Conservation (phyloP, 2,329 filamentous ascomycete genomes). For the Didymella pomorum region DNA sequence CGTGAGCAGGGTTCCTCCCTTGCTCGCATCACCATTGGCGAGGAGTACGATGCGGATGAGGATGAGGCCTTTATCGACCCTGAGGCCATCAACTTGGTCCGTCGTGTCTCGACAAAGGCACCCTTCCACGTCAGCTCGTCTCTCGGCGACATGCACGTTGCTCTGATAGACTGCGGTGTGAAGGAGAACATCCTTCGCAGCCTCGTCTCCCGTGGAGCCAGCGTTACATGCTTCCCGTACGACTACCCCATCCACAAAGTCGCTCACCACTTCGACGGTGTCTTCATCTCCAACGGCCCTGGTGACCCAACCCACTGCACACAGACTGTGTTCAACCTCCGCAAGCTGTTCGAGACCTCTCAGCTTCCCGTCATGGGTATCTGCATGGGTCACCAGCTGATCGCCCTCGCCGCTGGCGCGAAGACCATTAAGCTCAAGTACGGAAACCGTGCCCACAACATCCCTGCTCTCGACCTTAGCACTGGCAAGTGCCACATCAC, state of each 20-base stretch:
- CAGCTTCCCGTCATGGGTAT: conserved; percentile 96
- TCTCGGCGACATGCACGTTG: conserved; percentile 85
- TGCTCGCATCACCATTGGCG: conserved; percentile 91
- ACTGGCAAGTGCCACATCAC: conserved; percentile 99
- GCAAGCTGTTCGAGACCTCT: conserved; percentile 88
- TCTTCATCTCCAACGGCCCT: conserved; percentile 99
- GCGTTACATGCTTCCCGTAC: conserved; percentile 93
- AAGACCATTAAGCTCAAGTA: conserved; percentile 98
- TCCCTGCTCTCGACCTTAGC: conserved; percentile 90
- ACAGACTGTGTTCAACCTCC: conserved; percentile 90
- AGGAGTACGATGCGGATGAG: conserved; percentile 98
- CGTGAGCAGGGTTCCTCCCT: conserved; percentile 97
- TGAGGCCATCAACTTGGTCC: conserved; percentile 94
- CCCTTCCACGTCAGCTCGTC: conserved; percentile 93
- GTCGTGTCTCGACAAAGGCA: conserved; percentile 95
- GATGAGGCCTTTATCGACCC: conserved; percentile 96
- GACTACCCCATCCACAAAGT: conserved; percentile 99
- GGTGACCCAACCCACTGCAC: conserved; percentile 98
- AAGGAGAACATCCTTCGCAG: conserved; percentile 99
- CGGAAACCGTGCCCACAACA: conserved; percentile 98
- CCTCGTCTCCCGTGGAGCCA: conserved; percentile 88
- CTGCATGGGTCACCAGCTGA: conserved; percentile 94
- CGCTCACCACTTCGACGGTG: conserved; percentile 94
- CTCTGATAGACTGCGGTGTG: conserved; percentile 95
- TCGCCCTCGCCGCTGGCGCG: conserved; percentile 87